Percentiles rank a stretch among this genome's conserved stretches.
phyloP scores from a whole-genome alignment of 352 stramenopile genomes.

The Phytophthora constricta region DNA sequence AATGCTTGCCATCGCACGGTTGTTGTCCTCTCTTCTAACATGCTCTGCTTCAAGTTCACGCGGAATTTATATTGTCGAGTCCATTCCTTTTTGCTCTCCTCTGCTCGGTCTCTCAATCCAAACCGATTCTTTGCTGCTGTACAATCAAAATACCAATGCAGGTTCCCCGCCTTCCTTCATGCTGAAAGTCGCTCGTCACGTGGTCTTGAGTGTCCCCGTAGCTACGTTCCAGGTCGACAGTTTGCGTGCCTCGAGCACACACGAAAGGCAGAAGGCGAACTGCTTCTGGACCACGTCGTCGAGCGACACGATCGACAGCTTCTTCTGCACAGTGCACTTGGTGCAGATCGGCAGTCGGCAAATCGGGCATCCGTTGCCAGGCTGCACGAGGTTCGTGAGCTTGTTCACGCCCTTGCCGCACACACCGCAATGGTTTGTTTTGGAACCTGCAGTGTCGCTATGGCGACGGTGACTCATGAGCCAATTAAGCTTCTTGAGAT shows the following conservation, averaged over 20 bases:
- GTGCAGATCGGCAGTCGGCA: conserved; percentile 44
- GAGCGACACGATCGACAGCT: conserved; percentile 39
- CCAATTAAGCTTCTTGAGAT: conserved; percentile 72
- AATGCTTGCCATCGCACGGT: no score
- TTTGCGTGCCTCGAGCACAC: conserved; percentile 51
- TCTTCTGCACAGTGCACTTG: conserved; percentile 58
- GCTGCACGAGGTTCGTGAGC: conserved; percentile 29
- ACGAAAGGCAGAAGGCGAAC: conserved; percentile 63
- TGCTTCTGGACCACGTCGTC: conserved; percentile 50
- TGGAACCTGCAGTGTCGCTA: conserved; percentile 7
- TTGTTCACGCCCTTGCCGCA: conserved; percentile 40
- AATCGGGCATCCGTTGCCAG: conserved; percentile 33
- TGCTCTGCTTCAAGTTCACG: not conserved
- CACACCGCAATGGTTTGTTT: conserved; percentile 31
- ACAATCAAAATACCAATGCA: not conserved
- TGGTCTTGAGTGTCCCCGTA: conserved; percentile 30
- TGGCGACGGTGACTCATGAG: conserved; percentile 42
- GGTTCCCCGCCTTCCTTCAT: not conserved
- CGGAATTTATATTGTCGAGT: not conserved
- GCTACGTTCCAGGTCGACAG: conserved; percentile 49
- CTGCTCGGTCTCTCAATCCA: not conserved
- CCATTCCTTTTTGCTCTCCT: not conserved
- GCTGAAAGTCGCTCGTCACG: conserved; percentile 11
- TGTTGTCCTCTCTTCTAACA: no score
- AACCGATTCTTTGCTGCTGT: not conserved